A percentile compares a stretch with the other conserved stretches of the same genome.
phyloP scores from a whole-genome alignment of 768 basidiomycete species.

The Hygrophoropsis aurantiaca region DNA sequence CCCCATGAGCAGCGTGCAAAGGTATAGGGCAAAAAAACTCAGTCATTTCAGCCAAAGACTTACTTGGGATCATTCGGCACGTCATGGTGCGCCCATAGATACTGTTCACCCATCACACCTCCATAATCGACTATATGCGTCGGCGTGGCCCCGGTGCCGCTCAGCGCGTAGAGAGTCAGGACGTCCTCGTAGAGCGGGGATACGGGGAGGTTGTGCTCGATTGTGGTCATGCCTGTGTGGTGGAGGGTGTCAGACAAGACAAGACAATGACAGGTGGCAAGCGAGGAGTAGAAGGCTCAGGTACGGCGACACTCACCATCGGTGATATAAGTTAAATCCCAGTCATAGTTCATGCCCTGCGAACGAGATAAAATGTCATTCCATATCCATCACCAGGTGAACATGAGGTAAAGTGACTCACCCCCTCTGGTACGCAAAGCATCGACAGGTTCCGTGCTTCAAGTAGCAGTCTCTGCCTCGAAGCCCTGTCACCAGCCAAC shows the following conservation, averaged over 20 bases:
- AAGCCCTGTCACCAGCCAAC: conserved; percentile 49
- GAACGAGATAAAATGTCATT: not conserved
- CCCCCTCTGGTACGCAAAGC: conserved; percentile 74
- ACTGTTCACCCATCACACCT: conserved; percentile 66
- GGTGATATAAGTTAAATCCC: conserved; percentile 78
- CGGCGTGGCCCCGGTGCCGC: conserved; percentile 72
- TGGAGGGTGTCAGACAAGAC: not conserved
- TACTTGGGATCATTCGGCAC: conserved; percentile 71
- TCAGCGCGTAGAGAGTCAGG: conserved; percentile 56
- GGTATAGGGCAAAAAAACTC: not conserved
- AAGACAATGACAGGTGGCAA: too few species aligned
- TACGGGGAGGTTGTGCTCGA: conserved; percentile 70
- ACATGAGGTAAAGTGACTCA: conserved; percentile 20
- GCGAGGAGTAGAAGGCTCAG: too few species aligned
- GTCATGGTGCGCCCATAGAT: conserved; percentile 65
- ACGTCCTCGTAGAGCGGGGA: conserved; percentile 68
- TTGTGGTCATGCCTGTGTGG: conserved; percentile 78
- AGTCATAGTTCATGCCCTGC: conserved; percentile 74
- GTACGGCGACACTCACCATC: conserved; percentile 59
- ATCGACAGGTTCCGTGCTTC: conserved; percentile 63
- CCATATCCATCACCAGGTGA: not conserved
- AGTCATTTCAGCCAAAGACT: conserved; percentile 7
- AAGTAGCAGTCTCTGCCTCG: conserved; percentile 62
- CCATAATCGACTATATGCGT: conserved; percentile 80
- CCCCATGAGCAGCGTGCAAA: not conserved